Conservation (phyloP, 305 asterid species). For the Fraxinus nigra region DNA sequence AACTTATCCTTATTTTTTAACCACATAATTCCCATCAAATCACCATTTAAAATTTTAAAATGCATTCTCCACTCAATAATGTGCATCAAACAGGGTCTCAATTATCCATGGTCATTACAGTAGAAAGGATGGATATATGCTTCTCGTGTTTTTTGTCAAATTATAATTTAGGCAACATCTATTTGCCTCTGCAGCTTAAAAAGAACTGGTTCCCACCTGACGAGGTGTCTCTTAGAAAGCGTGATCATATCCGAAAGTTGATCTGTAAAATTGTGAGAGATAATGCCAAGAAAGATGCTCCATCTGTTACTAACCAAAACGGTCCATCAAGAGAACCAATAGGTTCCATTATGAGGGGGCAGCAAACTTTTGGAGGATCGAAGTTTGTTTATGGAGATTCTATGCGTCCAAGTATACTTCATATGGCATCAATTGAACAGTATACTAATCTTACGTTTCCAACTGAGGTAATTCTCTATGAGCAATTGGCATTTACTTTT, state of each 20-base stretch:
- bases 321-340: constrained; percentile 24
- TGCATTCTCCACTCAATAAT: too few species aligned
- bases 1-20: too few species aligned
- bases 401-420: constrained; percentile 18
- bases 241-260: constrained; percentile 55
- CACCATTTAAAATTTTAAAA: too few species aligned
- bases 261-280: constrained; percentile 43
- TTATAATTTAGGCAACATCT: neutral
- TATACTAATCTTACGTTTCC: constrained; percentile 36
- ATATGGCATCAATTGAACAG: constrained; percentile 22
- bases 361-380: constrained; percentile 22
- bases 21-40: too few species aligned
- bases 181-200: constrained; percentile 53
- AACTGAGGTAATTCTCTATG: constrained; percentile 46
- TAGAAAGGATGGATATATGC: neutral
- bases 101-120: neutral
- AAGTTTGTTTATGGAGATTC: constrained; percentile 22
- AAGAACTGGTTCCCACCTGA: constrained; percentile 73
- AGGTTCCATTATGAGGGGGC: constrained; percentile 19
- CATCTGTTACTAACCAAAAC: constrained; percentile 23
- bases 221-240: constrained; percentile 71
- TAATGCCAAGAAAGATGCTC: constrained; percentile 34
- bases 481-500: constrained; percentile 12
- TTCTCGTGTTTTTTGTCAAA: neutral
- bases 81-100: neutral